Conservation (phyloP, 805 yeast genomes). For the Helenozyma rhizophorensis region DNA sequence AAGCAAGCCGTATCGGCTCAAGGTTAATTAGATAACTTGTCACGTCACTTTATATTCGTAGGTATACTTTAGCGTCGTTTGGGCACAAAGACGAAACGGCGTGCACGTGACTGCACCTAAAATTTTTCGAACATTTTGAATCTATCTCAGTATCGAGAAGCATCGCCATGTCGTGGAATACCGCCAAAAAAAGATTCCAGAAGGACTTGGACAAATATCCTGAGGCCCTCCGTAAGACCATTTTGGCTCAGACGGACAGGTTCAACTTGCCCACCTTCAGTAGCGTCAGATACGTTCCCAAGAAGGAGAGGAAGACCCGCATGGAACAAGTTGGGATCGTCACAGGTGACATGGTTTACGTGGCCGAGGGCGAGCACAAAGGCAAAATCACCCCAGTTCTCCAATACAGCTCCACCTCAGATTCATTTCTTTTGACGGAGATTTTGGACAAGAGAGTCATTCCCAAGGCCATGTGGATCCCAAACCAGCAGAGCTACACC, state of each 20-base stretch:
- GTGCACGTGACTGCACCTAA: no score
- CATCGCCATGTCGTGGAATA: slow-evolving; percentile 31
- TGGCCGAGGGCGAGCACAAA: slow-evolving; percentile 62
- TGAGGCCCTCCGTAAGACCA: slow-evolving; percentile 25
- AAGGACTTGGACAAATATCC: slow-evolving; percentile 32
- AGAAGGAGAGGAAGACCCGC: slow-evolving; percentile 33
- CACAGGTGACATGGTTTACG: slow-evolving; percentile 74
- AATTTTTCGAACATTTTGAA: neutral
- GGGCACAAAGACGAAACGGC: no score
- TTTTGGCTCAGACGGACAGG: slow-evolving; percentile 17
- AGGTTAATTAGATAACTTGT: no score
- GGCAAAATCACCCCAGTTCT: slow-evolving; percentile 73
- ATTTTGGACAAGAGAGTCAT: slow-evolving; percentile 63
- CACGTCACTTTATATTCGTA: no score
- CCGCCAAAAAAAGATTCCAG: slow-evolving; percentile 32
- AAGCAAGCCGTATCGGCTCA: no score
- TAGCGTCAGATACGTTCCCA: slow-evolving; percentile 16
- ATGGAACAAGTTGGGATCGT: slow-evolving; percentile 57
- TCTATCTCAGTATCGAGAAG: no score
- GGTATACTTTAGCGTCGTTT: no score
- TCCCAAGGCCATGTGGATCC: slow-evolving; percentile 71
- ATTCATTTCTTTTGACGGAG: slow-evolving; percentile 63
- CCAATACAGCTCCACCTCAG: slow-evolving; percentile 54
- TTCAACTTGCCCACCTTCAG: slow-evolving; percentile 35
- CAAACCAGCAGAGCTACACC: slow-evolving; percentile 67